These are phyloP conservation scores for Podaxis rugospora DNA, from an alignment of 768 basidiomycete species.

Conservation along the genomic window DNA sequence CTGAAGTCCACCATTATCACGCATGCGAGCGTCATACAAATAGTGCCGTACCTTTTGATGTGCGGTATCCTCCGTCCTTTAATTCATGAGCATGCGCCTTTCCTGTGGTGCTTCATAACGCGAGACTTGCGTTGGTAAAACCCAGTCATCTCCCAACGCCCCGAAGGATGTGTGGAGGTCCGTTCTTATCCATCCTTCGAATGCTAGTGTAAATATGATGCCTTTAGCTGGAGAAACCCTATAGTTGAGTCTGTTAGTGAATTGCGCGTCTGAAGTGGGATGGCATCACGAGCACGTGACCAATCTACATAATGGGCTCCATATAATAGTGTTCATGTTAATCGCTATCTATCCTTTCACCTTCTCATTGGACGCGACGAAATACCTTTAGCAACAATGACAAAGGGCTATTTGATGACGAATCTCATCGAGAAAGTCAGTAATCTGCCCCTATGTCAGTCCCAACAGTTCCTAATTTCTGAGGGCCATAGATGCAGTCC, in stretches of 20 bases:
- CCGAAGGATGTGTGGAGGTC: background rate
- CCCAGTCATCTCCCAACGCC: background rate
- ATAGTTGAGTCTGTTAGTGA: background rate
- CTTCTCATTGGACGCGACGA: conserved; percentile 4
- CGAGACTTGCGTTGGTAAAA: background rate
- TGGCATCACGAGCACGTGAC: conserved; percentile 10
- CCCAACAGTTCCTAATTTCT: background rate
- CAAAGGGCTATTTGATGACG: conserved; percentile 82
- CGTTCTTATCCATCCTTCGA: background rate
- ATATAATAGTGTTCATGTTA: background rate
- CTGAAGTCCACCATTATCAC: background rate
- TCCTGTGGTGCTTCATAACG: background rate
- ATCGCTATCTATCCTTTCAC: conserved; percentile 1
- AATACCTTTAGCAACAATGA: conserved; percentile 41
- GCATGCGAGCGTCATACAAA: background rate
- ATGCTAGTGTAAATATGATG: background rate
- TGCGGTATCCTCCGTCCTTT: too few species aligned
- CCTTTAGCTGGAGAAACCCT: background rate
- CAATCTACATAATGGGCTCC: background rate
- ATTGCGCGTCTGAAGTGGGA: background rate
- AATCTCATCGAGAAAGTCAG: conserved; percentile 76
- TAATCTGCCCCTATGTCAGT: background rate
- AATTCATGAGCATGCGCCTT: too few species aligned
- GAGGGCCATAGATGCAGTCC: conserved; percentile 68
- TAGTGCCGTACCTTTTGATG: background rate